Conservation (phyloP, 2,329 filamentous ascomycete species). For the Neonectria hederae region DNA sequence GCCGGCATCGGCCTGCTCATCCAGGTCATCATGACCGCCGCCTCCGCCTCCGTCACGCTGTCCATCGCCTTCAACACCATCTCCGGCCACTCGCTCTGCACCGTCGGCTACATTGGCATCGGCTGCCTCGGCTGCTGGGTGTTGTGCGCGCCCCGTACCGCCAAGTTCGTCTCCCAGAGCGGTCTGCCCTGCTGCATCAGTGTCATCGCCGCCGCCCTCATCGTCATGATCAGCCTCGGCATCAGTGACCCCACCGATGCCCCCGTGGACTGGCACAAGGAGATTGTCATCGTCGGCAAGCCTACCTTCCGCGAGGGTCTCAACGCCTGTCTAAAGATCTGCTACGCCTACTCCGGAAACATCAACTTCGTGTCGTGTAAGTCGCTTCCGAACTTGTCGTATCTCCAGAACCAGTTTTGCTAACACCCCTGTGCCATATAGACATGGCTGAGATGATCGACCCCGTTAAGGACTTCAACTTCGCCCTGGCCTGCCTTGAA, state of each 20-base stretch:
- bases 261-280: conserved; percentile 40
- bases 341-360: conserved; percentile 51
- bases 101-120: conserved; percentile 71
- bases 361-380: conserved; percentile 45
- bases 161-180: conserved; percentile 53
- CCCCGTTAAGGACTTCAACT: conserved; percentile 45
- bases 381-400: neutral
- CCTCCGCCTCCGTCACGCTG: conserved; percentile 72
- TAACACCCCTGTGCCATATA: neutral
- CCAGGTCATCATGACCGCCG: conserved; percentile 77
- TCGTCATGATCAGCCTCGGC: conserved; percentile 51
- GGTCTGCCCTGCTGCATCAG: conserved; percentile 48
- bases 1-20: conserved; percentile 70
- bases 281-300: conserved; percentile 43
- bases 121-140: conserved; percentile 69
- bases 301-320: conserved; percentile 47
- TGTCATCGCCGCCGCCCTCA: conserved; percentile 48
- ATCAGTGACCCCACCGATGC: conserved; percentile 44
- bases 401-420: conserved; percentile 22
- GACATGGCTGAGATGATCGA: conserved; percentile 50
- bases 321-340: conserved; percentile 47
- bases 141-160: conserved; percentile 74
- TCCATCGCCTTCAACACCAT: conserved; percentile 77
- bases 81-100: conserved; percentile 68
- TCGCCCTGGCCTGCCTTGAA: conserved; percentile 39